Percentiles rank a stretch among this genome's conserved stretches.
Evolutionary conservation across 2,329 filamentous ascomycete species (phyloP).

Genomic region (Atkinsonella texensis): DNA sequence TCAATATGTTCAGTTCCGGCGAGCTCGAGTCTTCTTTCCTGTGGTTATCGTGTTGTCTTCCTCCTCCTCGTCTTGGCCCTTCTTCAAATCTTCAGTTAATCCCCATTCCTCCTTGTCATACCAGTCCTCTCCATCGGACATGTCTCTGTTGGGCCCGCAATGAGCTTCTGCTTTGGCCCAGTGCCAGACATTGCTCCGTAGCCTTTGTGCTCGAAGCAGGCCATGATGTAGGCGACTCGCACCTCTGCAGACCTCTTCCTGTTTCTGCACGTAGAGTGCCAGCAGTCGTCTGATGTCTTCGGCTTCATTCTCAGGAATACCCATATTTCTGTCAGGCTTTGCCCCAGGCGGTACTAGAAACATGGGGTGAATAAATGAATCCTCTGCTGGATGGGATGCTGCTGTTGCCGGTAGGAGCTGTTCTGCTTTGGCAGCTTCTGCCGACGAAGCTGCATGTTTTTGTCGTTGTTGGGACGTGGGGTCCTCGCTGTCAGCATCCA

Average conservation of each 20-base stretch:
- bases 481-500: conserved; percentile 6
- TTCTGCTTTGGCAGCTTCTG: conserved; percentile 10
- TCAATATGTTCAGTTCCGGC: conserved; percentile 21
- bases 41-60: conserved; percentile 54
- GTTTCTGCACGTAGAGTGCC: conserved; percentile 70
- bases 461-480: conserved; percentile 8
- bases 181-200: conserved; percentile 57
- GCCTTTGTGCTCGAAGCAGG: conserved; percentile 58
- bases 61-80: conserved; percentile 73
- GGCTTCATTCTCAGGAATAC: conserved; percentile 61
- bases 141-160: conserved; percentile 50
- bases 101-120: conserved; percentile 75
- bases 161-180: conserved; percentile 74
- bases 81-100: conserved; percentile 61
- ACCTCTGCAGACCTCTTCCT: conserved; percentile 69
- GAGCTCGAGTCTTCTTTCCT: conserved; percentile 49
- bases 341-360: conserved; percentile 54
- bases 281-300: conserved; percentile 66
- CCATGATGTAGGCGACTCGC: conserved; percentile 56
- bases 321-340: conserved; percentile 56
- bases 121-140: conserved; percentile 86
- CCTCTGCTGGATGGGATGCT: conserved; percentile 17
- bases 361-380: conserved; percentile 58
- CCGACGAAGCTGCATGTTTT: conserved; percentile 15
- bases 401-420: not conserved